Conservation (phyloP, 2,329 filamentous ascomycete genomes). For the Pyrenophora teres region DNA sequence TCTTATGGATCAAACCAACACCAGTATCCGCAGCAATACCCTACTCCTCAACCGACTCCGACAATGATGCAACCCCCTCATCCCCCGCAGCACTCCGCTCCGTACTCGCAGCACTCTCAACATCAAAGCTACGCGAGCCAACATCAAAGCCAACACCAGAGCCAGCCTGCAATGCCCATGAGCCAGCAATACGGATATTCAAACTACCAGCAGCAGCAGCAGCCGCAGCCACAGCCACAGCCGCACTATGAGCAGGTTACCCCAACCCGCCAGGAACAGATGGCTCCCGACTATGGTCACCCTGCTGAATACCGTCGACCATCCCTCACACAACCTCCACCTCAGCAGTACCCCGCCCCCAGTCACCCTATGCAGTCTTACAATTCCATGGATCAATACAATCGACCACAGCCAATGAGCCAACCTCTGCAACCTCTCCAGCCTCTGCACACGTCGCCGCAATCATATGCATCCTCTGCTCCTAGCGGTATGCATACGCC, state of each 20-base stretch:
- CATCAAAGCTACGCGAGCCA: slow-evolving; percentile 41
- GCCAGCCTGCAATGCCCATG: slow-evolving; percentile 39
- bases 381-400: slow-evolving; percentile 45
- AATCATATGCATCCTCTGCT: slow-evolving; percentile 35
- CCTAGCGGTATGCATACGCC: slow-evolving; percentile 36
- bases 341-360: slow-evolving; percentile 44
- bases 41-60: slow-evolving; percentile 38
- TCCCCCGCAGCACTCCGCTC: slow-evolving; percentile 35
- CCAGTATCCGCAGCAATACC: slow-evolving; percentile 42
- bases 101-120: slow-evolving; percentile 40
- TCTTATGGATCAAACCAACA: slow-evolving; percentile 44
- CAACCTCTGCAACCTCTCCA: slow-evolving; percentile 42
- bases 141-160: slow-evolving; percentile 30
- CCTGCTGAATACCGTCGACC: slow-evolving; percentile 49
- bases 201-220: slow-evolving; percentile 34
- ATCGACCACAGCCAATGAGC: slow-evolving; percentile 44
- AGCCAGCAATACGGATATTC: slow-evolving; percentile 50
- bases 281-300: slow-evolving; percentile 45
- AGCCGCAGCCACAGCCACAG: slow-evolving; percentile 3
- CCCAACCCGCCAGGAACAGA: slow-evolving; percentile 44
- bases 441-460: slow-evolving; percentile 41
- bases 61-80: slow-evolving; percentile 47
- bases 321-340: slow-evolving; percentile 41
- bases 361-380: slow-evolving; percentile 44
- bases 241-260: slow-evolving; percentile 47